phyloP scores from a whole-genome alignment of 176 grass and related monocot species.

The Rhynchospora pubera region DNA sequence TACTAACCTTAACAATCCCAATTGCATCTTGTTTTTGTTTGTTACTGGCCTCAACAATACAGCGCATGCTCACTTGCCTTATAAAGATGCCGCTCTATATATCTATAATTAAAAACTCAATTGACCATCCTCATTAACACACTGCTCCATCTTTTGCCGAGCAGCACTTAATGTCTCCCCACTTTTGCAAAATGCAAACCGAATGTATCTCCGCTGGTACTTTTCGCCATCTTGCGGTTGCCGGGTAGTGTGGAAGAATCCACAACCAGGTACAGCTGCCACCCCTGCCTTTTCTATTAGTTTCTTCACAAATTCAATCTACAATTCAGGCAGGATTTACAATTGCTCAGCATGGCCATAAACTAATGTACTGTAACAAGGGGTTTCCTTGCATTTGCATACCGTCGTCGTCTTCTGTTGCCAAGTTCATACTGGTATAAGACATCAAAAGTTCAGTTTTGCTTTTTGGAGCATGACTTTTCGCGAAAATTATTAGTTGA shows the following conservation, averaged over 20 bases:
- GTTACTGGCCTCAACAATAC: too few relatives aligned
- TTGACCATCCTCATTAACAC: slow-evolving; percentile 10
- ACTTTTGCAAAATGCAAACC: slow-evolving; percentile 89
- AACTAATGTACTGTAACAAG: too few relatives aligned
- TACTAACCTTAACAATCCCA: too few relatives aligned
- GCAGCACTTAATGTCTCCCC: slow-evolving; percentile 56
- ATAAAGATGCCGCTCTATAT: too few relatives aligned
- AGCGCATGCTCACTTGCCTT: too few relatives aligned
- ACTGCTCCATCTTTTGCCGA: slow-evolving; percentile 45
- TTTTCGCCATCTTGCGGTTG: slow-evolving; percentile 21
- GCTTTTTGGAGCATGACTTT: too few relatives aligned
- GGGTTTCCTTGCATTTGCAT: too few relatives aligned
- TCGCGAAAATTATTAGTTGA: too few relatives aligned
- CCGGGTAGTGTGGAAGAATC: slow-evolving; percentile 60
- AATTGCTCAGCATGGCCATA: background rate
- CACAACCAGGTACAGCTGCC: slow-evolving; percentile 65
- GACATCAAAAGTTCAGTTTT: too few relatives aligned
- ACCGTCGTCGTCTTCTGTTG: too few relatives aligned
- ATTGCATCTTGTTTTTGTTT: too few relatives aligned
- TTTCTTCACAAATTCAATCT: slow-evolving; percentile 72
- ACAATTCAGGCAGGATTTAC: slow-evolving; percentile 24
- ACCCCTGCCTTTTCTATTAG: slow-evolving; percentile 65
- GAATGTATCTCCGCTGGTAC: slow-evolving; percentile 45
- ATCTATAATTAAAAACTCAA: background rate
- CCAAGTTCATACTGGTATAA: too few relatives aligned